A percentile compares a stretch with the other conserved stretches of the same genome.
These are phyloP conservation scores for Hysterangium stoloniferum DNA, from an alignment of 768 basidiomycete species.

Conservation along the genomic window DNA sequence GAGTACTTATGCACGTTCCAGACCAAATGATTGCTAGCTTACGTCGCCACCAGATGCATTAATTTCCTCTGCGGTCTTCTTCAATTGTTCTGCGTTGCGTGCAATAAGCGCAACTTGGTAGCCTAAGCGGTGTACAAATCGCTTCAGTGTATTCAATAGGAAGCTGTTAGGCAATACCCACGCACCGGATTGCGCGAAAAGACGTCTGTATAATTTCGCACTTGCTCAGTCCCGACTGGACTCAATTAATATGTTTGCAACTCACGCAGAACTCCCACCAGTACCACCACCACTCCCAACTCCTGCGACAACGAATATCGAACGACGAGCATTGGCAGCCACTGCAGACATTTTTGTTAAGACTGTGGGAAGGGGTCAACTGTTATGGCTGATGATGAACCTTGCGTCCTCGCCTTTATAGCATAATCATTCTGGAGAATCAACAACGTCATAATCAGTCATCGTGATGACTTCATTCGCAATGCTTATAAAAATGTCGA, in stretches of 20 bases:
- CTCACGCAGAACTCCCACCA: not conserved
- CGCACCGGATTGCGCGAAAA: conserved; percentile 25
- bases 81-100: conserved; percentile 44
- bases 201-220: conserved; percentile 28
- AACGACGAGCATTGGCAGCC: conserved; percentile 24
- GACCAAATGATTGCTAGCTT: conserved; percentile 7
- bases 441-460: no score
- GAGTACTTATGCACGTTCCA: no score
- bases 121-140: conserved; percentile 24
- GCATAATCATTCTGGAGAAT: no score
- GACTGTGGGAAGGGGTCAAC: not conserved
- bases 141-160: not conserved
- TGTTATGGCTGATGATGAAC: no score
- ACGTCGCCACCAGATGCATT: conserved; percentile 54
- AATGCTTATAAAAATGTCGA: no score
- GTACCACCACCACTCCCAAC: conserved; percentile 32
- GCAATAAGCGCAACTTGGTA: conserved; percentile 64
- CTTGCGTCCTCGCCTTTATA: no score
- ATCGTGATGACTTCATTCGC: no score
- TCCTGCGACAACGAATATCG: conserved; percentile 54
- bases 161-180: not conserved
- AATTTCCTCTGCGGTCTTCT: conserved; percentile 46
- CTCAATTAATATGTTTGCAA: no score
- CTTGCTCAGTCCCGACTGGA: not conserved
- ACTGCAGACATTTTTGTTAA: not conserved